Evolutionary conservation across 1,284 basidiomycete species (phyloP).

Genomic region (Bjerkandera adusta): DNA sequence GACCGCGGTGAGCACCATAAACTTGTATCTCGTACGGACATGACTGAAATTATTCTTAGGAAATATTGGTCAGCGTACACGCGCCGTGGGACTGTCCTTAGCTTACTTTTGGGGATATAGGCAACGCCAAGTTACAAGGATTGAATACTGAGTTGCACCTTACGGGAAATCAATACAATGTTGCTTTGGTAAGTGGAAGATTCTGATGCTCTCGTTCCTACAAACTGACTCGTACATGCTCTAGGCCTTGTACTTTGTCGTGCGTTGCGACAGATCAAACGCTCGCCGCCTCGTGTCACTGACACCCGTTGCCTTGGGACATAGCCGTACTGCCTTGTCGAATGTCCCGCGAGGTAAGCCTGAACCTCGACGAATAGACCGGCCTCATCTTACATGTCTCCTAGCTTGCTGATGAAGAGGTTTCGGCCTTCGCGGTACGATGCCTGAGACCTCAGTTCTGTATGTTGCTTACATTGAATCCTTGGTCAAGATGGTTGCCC

Average conservation of each 20-base stretch:
- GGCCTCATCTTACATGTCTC: background rate
- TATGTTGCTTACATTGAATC: background rate
- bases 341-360: constrained; percentile 58
- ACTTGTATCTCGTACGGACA: background rate
- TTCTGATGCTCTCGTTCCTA: background rate
- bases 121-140: constrained; percentile 67
- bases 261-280: constrained; percentile 31
- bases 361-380: background rate
- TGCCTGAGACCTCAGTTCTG: background rate
- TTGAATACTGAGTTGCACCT: constrained; percentile 50
- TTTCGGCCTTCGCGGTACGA: constrained; percentile 30
- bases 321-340: constrained; percentile 60
- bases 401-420: constrained; percentile 33
- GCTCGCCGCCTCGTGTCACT: no score
- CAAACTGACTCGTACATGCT: constrained; percentile 41
- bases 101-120: constrained; percentile 29
- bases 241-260: constrained; percentile 71
- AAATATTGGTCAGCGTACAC: constrained; percentile 18
- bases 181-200: constrained; percentile 53
- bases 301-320: no score
- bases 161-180: constrained; percentile 60
- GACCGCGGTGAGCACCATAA: constrained; percentile 49
- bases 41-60: constrained; percentile 10
- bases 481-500: constrained; percentile 30
- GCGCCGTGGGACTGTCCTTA: background rate